These are phyloP conservation scores for Diatrype stigma DNA, from an alignment of 2,329 filamentous ascomycete genomes.

Conservation along the genomic window DNA sequence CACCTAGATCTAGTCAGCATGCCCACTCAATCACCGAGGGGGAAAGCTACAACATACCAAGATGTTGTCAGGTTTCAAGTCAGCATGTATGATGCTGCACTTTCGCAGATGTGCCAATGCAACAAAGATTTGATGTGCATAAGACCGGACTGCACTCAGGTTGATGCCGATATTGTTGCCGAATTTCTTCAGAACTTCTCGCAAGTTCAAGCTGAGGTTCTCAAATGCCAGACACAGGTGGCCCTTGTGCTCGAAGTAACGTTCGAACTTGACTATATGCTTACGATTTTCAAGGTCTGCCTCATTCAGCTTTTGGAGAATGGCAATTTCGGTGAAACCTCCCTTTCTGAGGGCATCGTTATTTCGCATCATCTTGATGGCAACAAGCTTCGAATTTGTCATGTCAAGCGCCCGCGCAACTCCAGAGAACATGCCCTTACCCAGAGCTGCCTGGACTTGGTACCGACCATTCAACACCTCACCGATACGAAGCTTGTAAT, in stretches of 20 bases:
- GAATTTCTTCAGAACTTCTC: conserved; percentile 93
- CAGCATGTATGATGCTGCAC: conserved; percentile 90
- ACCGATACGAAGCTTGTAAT: conserved; percentile 91
- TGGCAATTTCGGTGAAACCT: conserved; percentile 90
- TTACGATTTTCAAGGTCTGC: conserved; percentile 86
- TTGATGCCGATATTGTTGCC: conserved; percentile 93
- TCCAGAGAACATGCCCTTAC: conserved; percentile 93
- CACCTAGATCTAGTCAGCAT: conserved; percentile 44
- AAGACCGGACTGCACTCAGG: conserved; percentile 77
- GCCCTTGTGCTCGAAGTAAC: conserved; percentile 87
- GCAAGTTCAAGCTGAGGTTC: conserved; percentile 86
- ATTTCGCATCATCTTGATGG: conserved; percentile 96
- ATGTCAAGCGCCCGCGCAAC: conserved; percentile 86
- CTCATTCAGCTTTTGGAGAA: conserved; percentile 80
- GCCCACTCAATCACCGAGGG: conserved; percentile 2
- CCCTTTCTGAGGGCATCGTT: conserved; percentile 91
- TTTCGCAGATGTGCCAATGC: conserved; percentile 83
- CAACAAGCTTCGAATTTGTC: conserved; percentile 71
- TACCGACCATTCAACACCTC: conserved; percentile 88
- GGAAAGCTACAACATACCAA: conserved; percentile 50
- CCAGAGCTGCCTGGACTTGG: conserved; percentile 80
- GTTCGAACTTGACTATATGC: conserved; percentile 83
- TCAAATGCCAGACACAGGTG: conserved; percentile 98
- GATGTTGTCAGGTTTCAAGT: conserved; percentile 97
- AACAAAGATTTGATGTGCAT: conserved; percentile 91